phyloP scores from a whole-genome alignment of 2,329 filamentous ascomycete genomes.

The Plectosphaerella plurivora region DNA sequence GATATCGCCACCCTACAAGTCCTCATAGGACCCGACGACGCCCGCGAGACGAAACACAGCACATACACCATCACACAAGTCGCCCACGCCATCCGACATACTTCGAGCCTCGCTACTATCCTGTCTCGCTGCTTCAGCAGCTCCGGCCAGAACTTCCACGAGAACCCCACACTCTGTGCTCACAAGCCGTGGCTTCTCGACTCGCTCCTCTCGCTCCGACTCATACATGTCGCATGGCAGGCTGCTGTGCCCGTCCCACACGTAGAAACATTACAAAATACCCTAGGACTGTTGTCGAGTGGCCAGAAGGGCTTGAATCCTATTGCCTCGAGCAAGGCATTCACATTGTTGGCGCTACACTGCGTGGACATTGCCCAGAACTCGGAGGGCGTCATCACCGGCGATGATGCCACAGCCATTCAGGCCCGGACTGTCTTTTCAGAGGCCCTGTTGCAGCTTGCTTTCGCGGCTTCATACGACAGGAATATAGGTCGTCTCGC shows the following conservation, averaged over 20 bases:
- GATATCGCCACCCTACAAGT: constrained; percentile 27
- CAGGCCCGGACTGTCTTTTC: constrained; percentile 29
- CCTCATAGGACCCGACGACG: constrained; percentile 21
- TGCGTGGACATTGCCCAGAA: constrained; percentile 34
- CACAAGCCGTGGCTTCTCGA: constrained; percentile 47
- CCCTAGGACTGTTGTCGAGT: neutral
- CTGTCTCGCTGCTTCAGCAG: constrained; percentile 33
- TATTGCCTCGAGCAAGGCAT: constrained; percentile 27
- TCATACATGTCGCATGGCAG: constrained; percentile 33
- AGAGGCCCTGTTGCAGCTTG: constrained; percentile 30
- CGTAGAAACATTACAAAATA: neutral
- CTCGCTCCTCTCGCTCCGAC: constrained; percentile 36
- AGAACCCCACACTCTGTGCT: constrained; percentile 27
- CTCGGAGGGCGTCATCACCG: constrained; percentile 23
- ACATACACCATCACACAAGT: constrained; percentile 34
- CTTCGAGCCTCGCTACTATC: constrained; percentile 36
- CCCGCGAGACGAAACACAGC: constrained; percentile 18
- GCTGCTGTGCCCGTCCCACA: constrained; percentile 9
- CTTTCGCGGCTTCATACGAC: constrained; percentile 25
- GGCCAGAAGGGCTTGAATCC: neutral
- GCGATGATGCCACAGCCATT: constrained; percentile 17
- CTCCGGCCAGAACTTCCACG: constrained; percentile 14
- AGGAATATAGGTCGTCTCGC: constrained; percentile 32
- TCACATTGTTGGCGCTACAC: constrained; percentile 33
- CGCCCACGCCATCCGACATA: constrained; percentile 43